Conservation (phyloP, 495 filamentous ascomycete genomes). For the Podospora appendiculata region DNA sequence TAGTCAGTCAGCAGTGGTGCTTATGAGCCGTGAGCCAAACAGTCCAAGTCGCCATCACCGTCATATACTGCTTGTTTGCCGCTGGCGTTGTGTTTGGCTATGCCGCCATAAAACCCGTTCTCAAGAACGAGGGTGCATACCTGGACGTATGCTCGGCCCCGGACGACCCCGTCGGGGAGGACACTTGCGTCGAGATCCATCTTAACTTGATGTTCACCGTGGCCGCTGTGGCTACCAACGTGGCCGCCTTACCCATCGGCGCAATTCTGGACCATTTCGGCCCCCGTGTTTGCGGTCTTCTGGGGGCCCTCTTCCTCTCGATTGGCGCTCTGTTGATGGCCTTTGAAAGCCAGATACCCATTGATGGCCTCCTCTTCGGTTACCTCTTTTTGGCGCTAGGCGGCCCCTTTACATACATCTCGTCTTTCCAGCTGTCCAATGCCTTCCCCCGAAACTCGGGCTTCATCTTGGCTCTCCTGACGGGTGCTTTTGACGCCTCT, state of each 20-base stretch:
- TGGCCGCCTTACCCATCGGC: slow-evolving; percentile 75
- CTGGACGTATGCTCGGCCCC: slow-evolving; percentile 47
- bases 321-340: slow-evolving; percentile 65
- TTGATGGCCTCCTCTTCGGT: slow-evolving; percentile 67
- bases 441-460: slow-evolving; percentile 82
- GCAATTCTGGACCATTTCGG: slow-evolving; percentile 80
- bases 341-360: slow-evolving; percentile 55
- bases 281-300: slow-evolving; percentile 65
- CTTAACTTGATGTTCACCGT: slow-evolving; percentile 92
- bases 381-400: slow-evolving; percentile 80
- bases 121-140: slow-evolving; percentile 72
- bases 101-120: slow-evolving; percentile 74
- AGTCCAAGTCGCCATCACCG: slow-evolving; percentile 58
- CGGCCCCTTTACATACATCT: slow-evolving; percentile 85
- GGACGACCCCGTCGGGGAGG: slow-evolving; percentile 42
- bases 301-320: slow-evolving; percentile 61
- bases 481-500: slow-evolving; percentile 83
- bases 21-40: not conserved
- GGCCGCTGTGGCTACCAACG: slow-evolving; percentile 76
- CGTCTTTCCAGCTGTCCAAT: slow-evolving; percentile 88
- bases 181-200: slow-evolving; percentile 65
- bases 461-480: slow-evolving; percentile 75
- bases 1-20: too few species aligned
- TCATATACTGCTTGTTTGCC: slow-evolving; percentile 74
- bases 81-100: slow-evolving; percentile 79